Base-by-base conservation (phyloP, 148 eudicot genomes). In the Rheum nobile region DNA sequence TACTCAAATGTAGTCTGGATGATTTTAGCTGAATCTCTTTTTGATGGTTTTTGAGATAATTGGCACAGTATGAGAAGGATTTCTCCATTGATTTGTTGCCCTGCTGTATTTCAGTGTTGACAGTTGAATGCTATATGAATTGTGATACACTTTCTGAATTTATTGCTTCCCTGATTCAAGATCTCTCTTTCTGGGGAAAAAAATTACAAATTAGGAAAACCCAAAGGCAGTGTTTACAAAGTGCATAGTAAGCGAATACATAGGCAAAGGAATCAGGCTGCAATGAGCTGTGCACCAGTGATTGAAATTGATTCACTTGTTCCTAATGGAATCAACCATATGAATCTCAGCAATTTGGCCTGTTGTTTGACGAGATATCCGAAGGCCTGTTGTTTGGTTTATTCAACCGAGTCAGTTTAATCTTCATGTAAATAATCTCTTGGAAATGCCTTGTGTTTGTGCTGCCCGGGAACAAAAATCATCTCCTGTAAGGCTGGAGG, bases 401-500 rank as follows among this genome's bases (percentile, higher is more conserved):
- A 42, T 42, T 42, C 46, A 42, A 11, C 46, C 46, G 8, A 42
- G 55, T 4, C 22, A 54, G 29, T 19, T 1, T 21, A 54, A 22
- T 11, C 6, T 12, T 29, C 22, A 50, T 1, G 31, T 31, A 8
- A n/a, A n/a, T n/a, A n/a, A n/a, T n/a, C n/a, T n/a, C n/a, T n/a
- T n/a, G n/a, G n/a, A n/a, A n/a, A n/a, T 24, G 65, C 32, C 31
- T 26, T 26, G 32, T 22, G 8, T 11, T 6, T 24, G 65, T 24
- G 14, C 14, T n/a, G n/a, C n/a, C n/a, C n/a, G n/a, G n/a, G n/a
- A 26, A 11, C 10, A 26, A 22, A 3, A 26, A 74, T 91, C 87
- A 95, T 77, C 97, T 90, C 79, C 79, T 86, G 68, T 91, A 95
- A 28, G 97, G 98, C 76, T 84, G 80, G 63, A 95, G 84, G 77